A percentile compares a stretch with the other conserved stretches of the same genome.
phyloP scores from a whole-genome alignment of 1,139 yeast species.

The Debaryomyces robertsiae region DNA sequence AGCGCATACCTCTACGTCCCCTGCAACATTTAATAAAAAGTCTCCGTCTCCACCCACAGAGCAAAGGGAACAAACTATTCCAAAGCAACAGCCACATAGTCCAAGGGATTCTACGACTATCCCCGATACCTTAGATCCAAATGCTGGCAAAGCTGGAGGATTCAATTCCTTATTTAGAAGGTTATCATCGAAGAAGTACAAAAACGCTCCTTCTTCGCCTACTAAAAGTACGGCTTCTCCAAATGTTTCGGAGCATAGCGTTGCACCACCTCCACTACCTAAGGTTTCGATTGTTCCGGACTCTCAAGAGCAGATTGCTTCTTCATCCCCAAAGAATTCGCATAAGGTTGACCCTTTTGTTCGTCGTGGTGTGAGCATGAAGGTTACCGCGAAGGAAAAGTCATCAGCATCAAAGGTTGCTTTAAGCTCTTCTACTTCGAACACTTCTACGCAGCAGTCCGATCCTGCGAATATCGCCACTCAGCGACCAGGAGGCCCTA shows the following conservation, averaged over 20 bases:
- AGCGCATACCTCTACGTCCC: conserved; percentile 57
- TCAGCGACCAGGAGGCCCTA: conserved; percentile 12
- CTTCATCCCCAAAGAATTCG: conserved; percentile 19
- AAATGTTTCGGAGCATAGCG: conserved; percentile 10
- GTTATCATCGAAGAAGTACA: conserved; percentile 40
- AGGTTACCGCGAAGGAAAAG: conserved; percentile 60
- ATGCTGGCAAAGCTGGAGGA: conserved; percentile 30
- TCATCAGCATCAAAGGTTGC: conserved; percentile 34
- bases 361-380: conserved; percentile 65
- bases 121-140: conserved; percentile 38
- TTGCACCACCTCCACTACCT: conserved; percentile 14
- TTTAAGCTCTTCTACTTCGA: conserved; percentile 20
- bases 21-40: conserved; percentile 19
- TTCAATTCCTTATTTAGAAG: conserved; percentile 43
- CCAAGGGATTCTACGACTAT: conserved; percentile 28
- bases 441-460: conserved; percentile 8
- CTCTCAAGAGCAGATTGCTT: conserved; percentile 20
- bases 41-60: conserved; percentile 20
- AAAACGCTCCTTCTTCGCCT: conserved; percentile 21
- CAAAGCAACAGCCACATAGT: conserved; percentile 36
- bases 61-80: conserved; percentile 20
- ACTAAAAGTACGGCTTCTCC: conserved; percentile 15
- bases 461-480: conserved; percentile 13
- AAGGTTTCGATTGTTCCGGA: conserved; percentile 20
- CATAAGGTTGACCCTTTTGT: conserved; percentile 48